Evolutionary conservation across 352 stramenopile genomes (phyloP).

Genomic region (Globisporangium splendens): DNA sequence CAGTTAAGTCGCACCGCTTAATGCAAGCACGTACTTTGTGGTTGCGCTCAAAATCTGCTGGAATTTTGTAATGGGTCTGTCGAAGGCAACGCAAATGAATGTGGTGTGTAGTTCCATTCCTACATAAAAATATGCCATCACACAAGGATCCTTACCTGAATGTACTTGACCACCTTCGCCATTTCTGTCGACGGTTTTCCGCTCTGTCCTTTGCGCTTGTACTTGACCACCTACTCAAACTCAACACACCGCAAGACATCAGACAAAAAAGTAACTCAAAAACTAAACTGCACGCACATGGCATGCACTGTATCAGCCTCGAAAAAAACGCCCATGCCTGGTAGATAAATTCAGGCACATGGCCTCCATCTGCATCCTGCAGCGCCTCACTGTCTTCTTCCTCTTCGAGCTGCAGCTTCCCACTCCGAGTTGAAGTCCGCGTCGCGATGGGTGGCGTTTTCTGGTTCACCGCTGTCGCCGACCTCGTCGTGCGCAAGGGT

Average conservation of each 20-base stretch:
- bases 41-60: slow-evolving; percentile 43
- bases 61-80: slow-evolving; percentile 44
- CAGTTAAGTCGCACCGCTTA: not conserved
- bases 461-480: not conserved
- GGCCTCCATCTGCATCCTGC: slow-evolving; percentile 16
- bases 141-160: slow-evolving; percentile 24
- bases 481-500: slow-evolving; percentile 10
- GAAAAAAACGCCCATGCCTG: slow-evolving; percentile 17
- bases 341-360: slow-evolving; percentile 63
- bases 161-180: slow-evolving; percentile 42
- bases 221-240: slow-evolving; percentile 44
- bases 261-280: not conserved
- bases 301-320: no score
- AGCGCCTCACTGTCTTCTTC: not conserved
- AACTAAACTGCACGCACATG: no score
- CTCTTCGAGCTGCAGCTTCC: slow-evolving; percentile 14
- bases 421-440: slow-evolving; percentile 7
- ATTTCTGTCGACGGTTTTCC: slow-evolving; percentile 30
- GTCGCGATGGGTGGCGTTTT: not conserved
- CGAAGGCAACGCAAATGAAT: not conserved
- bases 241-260: not conserved
- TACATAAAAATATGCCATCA: not conserved
- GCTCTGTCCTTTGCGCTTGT: slow-evolving; percentile 32
- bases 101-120: not conserved
- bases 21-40: slow-evolving; percentile 24